Conservation (phyloP, 768 basidiomycete genomes). For the Candolleomyces efflorescens region DNA sequence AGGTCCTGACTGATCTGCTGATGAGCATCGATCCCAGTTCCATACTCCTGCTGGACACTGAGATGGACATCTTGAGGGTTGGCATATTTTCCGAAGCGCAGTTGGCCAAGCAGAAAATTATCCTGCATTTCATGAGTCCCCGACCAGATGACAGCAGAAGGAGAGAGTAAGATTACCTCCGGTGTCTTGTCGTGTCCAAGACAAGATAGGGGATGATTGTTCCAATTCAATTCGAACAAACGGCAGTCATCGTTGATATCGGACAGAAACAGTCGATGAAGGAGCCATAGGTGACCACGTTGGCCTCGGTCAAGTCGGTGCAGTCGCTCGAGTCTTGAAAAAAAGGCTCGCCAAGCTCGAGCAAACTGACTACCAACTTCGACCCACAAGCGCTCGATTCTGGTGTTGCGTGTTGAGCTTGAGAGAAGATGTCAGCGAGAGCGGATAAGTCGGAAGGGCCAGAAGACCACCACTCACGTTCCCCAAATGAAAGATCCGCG, state of each 20-base stretch:
- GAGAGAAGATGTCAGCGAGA: background rate
- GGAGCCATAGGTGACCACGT: slow-evolving; percentile 33
- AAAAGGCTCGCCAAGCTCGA: slow-evolving; percentile 35
- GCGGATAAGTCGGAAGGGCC: background rate
- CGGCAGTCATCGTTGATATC: slow-evolving; percentile 25
- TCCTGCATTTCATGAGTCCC: too few relatives aligned
- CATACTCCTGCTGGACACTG: too few relatives aligned
- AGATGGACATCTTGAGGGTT: too few relatives aligned
- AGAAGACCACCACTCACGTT: slow-evolving; percentile 18
- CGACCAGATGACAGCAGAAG: too few relatives aligned
- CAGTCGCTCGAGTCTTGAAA: slow-evolving; percentile 26
- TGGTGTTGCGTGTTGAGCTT: slow-evolving; percentile 37
- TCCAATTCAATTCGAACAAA: slow-evolving; percentile 31
- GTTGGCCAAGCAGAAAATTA: too few relatives aligned
- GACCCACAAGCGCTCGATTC: slow-evolving; percentile 36
- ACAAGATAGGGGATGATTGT: slow-evolving; percentile 24
- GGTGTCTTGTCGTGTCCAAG: too few relatives aligned
- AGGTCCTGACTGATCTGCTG: too few relatives aligned
- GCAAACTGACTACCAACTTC: slow-evolving; percentile 32
- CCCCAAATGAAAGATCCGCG: slow-evolving; percentile 36
- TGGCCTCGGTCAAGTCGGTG: slow-evolving; percentile 21
- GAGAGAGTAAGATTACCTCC: too few relatives aligned
- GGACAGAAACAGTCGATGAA: slow-evolving; percentile 33
- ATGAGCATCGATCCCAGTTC: too few relatives aligned
- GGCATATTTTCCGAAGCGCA: too few relatives aligned